Base-by-base conservation (phyloP, 805 yeast species). In the Ogataea methylovora region DNA sequence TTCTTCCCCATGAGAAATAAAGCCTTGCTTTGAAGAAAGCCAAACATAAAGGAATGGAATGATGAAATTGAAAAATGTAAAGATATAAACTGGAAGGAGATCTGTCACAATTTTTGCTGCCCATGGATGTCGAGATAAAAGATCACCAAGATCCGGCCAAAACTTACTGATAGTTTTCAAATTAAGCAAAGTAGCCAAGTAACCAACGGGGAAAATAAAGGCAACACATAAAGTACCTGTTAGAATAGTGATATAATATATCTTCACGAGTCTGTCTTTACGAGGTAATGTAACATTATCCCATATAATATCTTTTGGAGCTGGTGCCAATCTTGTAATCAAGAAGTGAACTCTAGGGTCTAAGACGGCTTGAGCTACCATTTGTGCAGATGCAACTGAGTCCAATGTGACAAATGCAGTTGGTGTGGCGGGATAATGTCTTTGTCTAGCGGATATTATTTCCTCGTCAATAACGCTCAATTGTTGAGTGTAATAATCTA, bases 251-350 rank as follows among this genome's bases (percentile, higher is more conserved):
- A 85, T 79, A 7, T 69, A 40, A 44, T 80, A 78, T 9, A 74
- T 68, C 42, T 87, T 75, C 13, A 76, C 44, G 30, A 82, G 60
- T 38, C 96, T 65, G 46, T 84, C 88, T 35, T 65, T 67, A 36
- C 94, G 67, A 0, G 94, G 77, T 49, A 88, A 62, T 46, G 94
- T 88, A 24, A 86, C 73, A 50, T 88, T 86, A 37, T 78, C 83
- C 98, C 98, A 90, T 27, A 85, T 78, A 17, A 90, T 82, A 54
- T 90, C 98, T 49, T 83, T 90, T 4, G 97, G 97, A 2, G 97
- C 94, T 0, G 97, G 97, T 0, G 97, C 97, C 37, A 87, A 61
- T 27, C 73, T 66, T 4, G 95, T 83, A 24, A 88, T 84, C 34
- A 92, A 63, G 38, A 78, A 84, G 51, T 84, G 80, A 7, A 92